A percentile compares a stretch with the other conserved stretches of the same genome.
Conservation (phyloP, 768 basidiomycete genomes). For the Rhodotorula taiwanensis region DNA sequence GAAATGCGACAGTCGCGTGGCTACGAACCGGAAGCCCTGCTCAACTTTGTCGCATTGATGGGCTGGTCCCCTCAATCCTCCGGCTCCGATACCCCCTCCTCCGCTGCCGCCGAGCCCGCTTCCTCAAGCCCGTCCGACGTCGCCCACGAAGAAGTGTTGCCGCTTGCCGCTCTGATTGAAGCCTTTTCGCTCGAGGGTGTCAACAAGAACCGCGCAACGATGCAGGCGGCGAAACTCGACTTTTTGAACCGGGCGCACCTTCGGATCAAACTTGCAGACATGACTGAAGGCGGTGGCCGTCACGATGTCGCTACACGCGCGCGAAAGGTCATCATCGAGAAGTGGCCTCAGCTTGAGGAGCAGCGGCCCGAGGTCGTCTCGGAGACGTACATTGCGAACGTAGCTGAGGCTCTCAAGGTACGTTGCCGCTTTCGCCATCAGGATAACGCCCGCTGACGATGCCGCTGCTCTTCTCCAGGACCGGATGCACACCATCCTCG, state of each 20-base stretch:
- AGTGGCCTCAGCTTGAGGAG: constrained; percentile 43
- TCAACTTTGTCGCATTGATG: constrained; percentile 91
- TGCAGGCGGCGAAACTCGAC: constrained; percentile 72
- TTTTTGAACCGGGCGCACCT: constrained; percentile 85
- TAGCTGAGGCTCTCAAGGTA: constrained; percentile 61
- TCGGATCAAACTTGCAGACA: constrained; percentile 49
- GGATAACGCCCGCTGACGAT: constrained; percentile 6
- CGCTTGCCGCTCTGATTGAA: not conserved
- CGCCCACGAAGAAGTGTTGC: constrained; percentile 6
- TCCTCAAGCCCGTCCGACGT: not conserved
- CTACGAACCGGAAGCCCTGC: constrained; percentile 79
- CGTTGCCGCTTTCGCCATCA: no score
- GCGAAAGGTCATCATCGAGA: not conserved
- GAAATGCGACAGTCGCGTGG: constrained; percentile 57
- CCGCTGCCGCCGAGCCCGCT: not conserved
- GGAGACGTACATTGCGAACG: constrained; percentile 55
- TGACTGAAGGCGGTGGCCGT: not conserved
- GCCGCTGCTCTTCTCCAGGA: constrained; percentile 56
- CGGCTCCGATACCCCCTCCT: not conserved
- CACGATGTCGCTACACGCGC: constrained; percentile 9
- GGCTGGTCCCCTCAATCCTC: constrained; percentile 68
- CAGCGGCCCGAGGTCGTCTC: not conserved
- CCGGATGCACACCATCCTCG: constrained; percentile 62
- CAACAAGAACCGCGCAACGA: constrained; percentile 73
- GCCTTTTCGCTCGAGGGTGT: constrained; percentile 71